Percentiles rank a stretch among this genome's conserved stretches.
Conservation (phyloP, 352 stramenopile species). For the Thalassiosira livingstoniorum region DNA sequence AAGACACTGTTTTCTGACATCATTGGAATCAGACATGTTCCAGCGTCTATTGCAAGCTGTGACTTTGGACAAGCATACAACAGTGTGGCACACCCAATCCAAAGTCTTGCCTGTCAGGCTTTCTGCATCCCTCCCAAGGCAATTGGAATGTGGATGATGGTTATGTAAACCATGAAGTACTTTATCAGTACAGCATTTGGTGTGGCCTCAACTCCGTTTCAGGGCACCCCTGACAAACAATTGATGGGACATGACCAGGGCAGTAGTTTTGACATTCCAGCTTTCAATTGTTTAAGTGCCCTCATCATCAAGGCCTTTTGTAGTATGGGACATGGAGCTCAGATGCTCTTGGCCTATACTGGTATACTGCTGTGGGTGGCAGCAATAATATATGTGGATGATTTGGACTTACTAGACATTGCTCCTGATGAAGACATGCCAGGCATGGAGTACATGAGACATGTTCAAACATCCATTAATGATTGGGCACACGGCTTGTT, state of each 20-base stretch:
- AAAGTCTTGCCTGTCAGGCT: constrained; percentile 22
- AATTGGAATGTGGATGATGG: constrained; percentile 22
- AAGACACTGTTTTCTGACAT: constrained; percentile 37
- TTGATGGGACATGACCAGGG: constrained; percentile 10
- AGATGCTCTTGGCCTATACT: not conserved
- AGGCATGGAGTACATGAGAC: not conserved
- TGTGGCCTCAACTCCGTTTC: not conserved
- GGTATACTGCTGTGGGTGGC: not conserved
- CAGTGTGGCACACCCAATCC: constrained; percentile 29
- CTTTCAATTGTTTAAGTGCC: constrained; percentile 6
- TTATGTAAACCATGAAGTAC: constrained; percentile 30
- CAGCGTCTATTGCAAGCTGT: constrained; percentile 14
- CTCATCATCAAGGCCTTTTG: constrained; percentile 10
- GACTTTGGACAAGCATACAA: constrained; percentile 42
- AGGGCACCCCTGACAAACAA: not conserved
- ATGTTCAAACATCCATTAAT: not conserved
- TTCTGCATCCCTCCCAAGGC: constrained; percentile 2
- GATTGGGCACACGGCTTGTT: constrained; percentile 14
- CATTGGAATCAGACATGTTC: constrained; percentile 11
- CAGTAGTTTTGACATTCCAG: not conserved
- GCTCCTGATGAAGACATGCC: not conserved
- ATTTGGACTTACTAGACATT: constrained; percentile 6
- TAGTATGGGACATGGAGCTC: constrained; percentile 6
- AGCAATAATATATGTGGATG: constrained; percentile 22
- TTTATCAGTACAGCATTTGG: constrained; percentile 28